Percentiles rank a stretch among this genome's conserved stretches.
Evolutionary conservation across 768 basidiomycete species (phyloP).

Genomic region (Leccinum rimulosum): DNA sequence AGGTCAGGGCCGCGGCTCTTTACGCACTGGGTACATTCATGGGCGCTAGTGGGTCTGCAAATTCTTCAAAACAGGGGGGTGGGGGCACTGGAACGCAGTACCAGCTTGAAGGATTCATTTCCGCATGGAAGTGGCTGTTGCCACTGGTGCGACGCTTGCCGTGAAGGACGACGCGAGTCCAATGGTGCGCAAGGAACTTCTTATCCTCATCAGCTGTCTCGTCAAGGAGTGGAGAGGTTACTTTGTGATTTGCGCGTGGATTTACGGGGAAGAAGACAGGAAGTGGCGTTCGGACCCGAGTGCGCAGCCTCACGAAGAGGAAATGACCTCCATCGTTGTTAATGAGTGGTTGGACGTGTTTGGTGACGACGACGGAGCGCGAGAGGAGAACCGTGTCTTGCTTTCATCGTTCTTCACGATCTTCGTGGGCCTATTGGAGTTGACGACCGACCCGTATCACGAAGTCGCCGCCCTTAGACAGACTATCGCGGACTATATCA

Average conservation of each 20-base stretch:
- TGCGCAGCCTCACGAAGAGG: slow-evolving; percentile 53
- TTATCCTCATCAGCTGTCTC: slow-evolving; percentile 87
- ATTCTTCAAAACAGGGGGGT: slow-evolving; percentile 65
- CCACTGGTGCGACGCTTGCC: slow-evolving; percentile 82
- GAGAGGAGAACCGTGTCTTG: slow-evolving; percentile 78
- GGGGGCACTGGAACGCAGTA: slow-evolving; percentile 81
- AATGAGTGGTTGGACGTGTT: slow-evolving; percentile 76
- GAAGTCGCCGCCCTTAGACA: slow-evolving; percentile 91
- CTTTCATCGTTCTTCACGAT: slow-evolving; percentile 95
- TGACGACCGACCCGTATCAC: slow-evolving; percentile 89
- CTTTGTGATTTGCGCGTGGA: slow-evolving; percentile 95
- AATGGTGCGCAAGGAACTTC: slow-evolving; percentile 92
- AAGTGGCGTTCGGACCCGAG: slow-evolving; percentile 48
- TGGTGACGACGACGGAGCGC: slow-evolving; percentile 54
- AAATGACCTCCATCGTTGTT: slow-evolving; percentile 68
- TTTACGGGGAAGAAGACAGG: slow-evolving; percentile 91
- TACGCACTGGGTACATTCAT: slow-evolving; percentile 93
- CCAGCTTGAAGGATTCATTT: slow-evolving; percentile 77
- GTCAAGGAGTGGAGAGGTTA: slow-evolving; percentile 97
- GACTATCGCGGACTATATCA: slow-evolving; percentile 89
- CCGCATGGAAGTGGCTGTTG: slow-evolving; percentile 88
- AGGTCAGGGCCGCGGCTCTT: slow-evolving; percentile 88
- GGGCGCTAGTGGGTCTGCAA: slow-evolving; percentile 82
- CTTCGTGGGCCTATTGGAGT: slow-evolving; percentile 81
- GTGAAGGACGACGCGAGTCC: slow-evolving; percentile 95